phyloP scores from a whole-genome alignment of 768 basidiomycete genomes.

The Paxillus rubicundulus region DNA sequence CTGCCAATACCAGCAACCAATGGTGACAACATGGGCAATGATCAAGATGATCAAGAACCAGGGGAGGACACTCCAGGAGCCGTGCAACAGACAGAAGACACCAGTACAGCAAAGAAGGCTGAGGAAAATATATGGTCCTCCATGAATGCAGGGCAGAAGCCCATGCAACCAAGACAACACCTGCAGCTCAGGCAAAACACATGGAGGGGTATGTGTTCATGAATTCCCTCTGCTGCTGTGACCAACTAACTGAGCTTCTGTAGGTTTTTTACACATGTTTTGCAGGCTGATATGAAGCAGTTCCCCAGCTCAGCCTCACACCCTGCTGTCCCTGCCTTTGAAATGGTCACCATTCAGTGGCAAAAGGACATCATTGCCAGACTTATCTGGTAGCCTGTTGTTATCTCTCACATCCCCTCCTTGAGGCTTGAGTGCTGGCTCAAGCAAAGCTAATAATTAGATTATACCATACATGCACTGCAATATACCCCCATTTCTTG shows the following conservation, averaged over 20 bases:
- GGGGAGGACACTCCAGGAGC: too few species aligned
- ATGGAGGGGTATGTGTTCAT: not conserved
- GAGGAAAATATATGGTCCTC: not conserved
- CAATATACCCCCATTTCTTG: not conserved
- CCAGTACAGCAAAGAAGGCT: too few species aligned
- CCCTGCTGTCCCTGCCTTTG: not conserved
- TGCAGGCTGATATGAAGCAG: constrained; percentile 1
- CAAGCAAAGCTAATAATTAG: too few species aligned
- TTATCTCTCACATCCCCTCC: too few species aligned
- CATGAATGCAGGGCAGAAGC: constrained; percentile 4
- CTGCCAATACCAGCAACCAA: not conserved
- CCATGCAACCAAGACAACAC: not conserved
- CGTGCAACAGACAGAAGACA: too few species aligned
- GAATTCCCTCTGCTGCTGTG: not conserved
- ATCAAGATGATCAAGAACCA: not conserved
- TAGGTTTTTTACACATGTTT: constrained; percentile 2
- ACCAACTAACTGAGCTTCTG: not conserved
- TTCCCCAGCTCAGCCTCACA: not conserved
- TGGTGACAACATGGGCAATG: not conserved
- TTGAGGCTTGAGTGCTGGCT: too few species aligned
- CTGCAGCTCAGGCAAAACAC: not conserved
- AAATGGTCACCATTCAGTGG: constrained; percentile 3
- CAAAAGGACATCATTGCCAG: constrained; percentile 2
- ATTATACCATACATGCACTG: too few species aligned
- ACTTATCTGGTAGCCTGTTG: constrained; percentile 2